A percentile compares a stretch with the other conserved stretches of the same genome.
These are phyloP conservation scores for Camelina hispida DNA, from an alignment of 345 rosid genomes.

Conservation along the genomic window DNA sequence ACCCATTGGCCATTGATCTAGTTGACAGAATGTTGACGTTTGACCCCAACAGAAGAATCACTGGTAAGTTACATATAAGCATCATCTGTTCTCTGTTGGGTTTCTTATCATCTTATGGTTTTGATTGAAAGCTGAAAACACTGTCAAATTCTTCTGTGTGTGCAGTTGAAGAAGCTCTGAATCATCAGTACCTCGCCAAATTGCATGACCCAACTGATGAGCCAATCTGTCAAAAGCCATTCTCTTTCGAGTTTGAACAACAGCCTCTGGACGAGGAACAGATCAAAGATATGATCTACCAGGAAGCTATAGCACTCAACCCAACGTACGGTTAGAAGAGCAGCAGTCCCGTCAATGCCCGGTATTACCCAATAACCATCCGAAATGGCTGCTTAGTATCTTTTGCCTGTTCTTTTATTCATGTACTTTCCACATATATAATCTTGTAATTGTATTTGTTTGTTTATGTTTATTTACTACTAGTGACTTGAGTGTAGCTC, in stretches of 20 bases:
- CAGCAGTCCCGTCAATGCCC: constrained; percentile 6
- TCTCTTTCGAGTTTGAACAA: constrained; percentile 90
- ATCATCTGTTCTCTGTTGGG: constrained; percentile 8
- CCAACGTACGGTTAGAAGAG: constrained; percentile 61
- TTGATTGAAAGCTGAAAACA: constrained; percentile 7
- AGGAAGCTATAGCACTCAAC: constrained; percentile 78
- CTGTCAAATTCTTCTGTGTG: constrained; percentile 16
- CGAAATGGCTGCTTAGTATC: constrained; percentile 28
- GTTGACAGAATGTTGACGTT: constrained; percentile 88
- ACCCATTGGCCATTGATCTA: constrained; percentile 83
- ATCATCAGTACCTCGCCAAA: constrained; percentile 82
- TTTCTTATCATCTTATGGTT: constrained; percentile 4
- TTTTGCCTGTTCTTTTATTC: constrained; percentile 40
- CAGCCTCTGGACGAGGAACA: constrained; percentile 84
- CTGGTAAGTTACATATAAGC: constrained; percentile 57
- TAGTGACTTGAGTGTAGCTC: constrained; percentile 36
- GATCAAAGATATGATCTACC: constrained; percentile 86
- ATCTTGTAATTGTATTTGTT: constrained; percentile 34
- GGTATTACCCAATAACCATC: constrained; percentile 34
- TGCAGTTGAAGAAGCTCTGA: constrained; percentile 93
- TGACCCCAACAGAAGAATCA: constrained; percentile 90
- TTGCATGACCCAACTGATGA: constrained; percentile 90
- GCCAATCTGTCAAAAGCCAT: constrained; percentile 74
- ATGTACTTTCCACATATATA: constrained; percentile 22
- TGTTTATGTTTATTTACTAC: constrained; percentile 30